Percentiles rank a stretch among this genome's conserved stretches.
phyloP scores from a whole-genome alignment of 176 grass and related monocot species.

The Urochloa ruziziensis region DNA sequence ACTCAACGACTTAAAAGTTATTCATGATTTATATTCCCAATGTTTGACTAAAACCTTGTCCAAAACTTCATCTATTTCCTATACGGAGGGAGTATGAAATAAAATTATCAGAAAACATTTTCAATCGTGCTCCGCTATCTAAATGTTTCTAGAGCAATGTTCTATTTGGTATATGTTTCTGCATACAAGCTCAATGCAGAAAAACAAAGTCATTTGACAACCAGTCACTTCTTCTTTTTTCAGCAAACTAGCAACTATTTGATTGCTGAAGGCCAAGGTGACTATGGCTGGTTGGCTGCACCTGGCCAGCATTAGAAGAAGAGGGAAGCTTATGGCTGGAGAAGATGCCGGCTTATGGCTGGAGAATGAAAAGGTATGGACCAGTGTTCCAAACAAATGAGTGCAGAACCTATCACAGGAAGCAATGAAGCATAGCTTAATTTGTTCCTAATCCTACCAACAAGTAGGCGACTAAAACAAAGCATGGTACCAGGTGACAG shows the following conservation, averaged over 20 bases:
- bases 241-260: neutral
- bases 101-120: conserved; percentile 15
- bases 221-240: neutral
- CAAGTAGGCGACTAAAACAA: neutral
- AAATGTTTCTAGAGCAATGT: neutral
- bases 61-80: no score
- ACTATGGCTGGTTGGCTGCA: no score
- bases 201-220: conserved; percentile 9
- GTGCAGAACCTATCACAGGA: conserved; percentile 6
- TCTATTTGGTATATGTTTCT: neutral
- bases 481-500: neutral
- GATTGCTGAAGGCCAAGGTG: conserved; percentile 23
- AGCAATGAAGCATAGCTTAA: neutral
- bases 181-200: conserved; percentile 1
- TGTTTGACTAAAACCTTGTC: no score
- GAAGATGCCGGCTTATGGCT: no score
- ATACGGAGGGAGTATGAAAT: no score
- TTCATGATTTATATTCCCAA: no score
- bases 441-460: conserved; percentile 27
- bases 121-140: neutral
- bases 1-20: no score
- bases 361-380: neutral
- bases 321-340: conserved; percentile 4
- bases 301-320: conserved; percentile 4
- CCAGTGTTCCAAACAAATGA: neutral